phyloP scores from a whole-genome alignment of 257 asterid genomes.

The Eustoma russellianum region DNA sequence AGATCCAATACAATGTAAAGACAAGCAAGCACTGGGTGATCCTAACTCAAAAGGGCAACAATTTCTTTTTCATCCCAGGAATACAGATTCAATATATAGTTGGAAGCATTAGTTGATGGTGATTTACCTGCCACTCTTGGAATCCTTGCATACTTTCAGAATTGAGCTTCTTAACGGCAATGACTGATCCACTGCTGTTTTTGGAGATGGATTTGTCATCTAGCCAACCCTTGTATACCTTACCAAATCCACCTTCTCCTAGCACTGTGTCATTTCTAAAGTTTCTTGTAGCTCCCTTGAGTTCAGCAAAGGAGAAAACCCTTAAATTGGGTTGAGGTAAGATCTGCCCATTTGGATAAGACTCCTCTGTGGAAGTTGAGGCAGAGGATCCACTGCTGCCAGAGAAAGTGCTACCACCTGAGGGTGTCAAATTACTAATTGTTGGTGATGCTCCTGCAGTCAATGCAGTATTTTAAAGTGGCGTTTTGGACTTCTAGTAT shows the following conservation, averaged over 20 bases:
- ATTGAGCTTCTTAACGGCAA: conserved; percentile 79
- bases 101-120: neutral
- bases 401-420: conserved; percentile 19
- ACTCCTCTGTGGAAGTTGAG: conserved; percentile 17
- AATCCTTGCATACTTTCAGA: conserved; percentile 65
- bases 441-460: conserved; percentile 30
- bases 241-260: conserved; percentile 97
- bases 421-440: conserved; percentile 13
- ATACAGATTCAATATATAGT: no score
- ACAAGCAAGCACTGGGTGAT: neutral
- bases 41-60: neutral
- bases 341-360: conserved; percentile 30
- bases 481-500: neutral
- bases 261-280: conserved; percentile 64
- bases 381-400: conserved; percentile 27
- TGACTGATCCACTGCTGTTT: conserved; percentile 29
- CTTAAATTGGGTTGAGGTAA: conserved; percentile 50
- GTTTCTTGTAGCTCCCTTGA: conserved; percentile 56
- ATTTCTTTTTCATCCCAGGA: neutral
- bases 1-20: neutral
- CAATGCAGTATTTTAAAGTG: conserved; percentile 3
- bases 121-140: conserved; percentile 68
- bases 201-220: conserved; percentile 41
- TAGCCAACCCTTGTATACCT: conserved; percentile 84
- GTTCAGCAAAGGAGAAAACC: conserved; percentile 50